Conservation (phyloP, 768 basidiomycete genomes). For the Postia placenta region DNA sequence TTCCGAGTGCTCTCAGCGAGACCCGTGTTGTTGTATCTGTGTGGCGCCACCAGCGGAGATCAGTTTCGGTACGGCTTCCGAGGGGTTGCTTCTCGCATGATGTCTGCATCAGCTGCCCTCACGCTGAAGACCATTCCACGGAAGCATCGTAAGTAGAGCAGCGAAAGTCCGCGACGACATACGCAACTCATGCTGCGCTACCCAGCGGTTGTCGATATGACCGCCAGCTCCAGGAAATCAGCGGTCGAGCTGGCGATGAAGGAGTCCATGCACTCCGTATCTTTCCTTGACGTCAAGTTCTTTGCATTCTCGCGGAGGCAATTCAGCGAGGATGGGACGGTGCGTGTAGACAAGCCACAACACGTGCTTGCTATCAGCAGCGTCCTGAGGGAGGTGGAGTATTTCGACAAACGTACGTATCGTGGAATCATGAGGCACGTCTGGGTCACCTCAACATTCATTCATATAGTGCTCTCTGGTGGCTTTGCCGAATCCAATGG, state of each 20-base stretch:
- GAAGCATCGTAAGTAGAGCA: no score
- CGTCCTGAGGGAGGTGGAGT: constrained; percentile 6
- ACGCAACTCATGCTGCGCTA: no score
- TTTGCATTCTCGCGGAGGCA: constrained; percentile 10
- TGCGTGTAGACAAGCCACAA: constrained; percentile 6
- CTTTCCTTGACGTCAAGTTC: constrained; percentile 9
- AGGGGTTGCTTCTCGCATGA: no score
- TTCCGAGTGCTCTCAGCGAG: no score
- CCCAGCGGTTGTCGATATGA: constrained; percentile 1
- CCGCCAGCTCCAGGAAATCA: neutral
- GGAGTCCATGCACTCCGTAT: neutral
- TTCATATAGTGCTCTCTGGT: constrained; percentile 9
- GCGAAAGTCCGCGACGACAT: no score
- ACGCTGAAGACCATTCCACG: no score
- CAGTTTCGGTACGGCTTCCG: no score
- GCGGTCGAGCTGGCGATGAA: neutral
- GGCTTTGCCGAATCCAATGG: constrained; percentile 14
- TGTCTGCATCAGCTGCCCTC: no score
- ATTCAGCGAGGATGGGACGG: neutral
- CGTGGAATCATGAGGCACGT: no score
- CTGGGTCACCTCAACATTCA: neutral
- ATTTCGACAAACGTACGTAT: constrained; percentile 11
- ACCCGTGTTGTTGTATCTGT: no score
- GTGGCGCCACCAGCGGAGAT: no score
- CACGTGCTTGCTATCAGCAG: constrained; percentile 9